A percentile compares a stretch with the other conserved stretches of the same genome.
Conservation (phyloP, 306 rosid genomes). For the Casuarina equisetifolia region DNA sequence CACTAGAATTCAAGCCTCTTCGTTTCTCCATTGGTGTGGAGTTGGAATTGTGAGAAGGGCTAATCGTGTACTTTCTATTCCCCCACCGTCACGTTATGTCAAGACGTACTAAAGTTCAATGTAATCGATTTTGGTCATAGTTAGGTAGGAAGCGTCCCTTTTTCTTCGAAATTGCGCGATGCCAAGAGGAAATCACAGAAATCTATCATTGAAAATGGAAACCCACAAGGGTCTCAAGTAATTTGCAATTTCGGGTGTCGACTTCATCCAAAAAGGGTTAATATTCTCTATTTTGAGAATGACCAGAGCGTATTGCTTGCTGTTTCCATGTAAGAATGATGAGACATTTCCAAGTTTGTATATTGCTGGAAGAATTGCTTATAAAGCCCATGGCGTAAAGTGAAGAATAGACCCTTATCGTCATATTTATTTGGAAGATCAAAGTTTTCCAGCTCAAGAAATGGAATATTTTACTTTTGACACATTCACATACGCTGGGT, state of each 20-base stretch:
- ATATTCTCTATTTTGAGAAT: slow-evolving; percentile 17
- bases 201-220: slow-evolving; percentile 23
- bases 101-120: slow-evolving; percentile 1
- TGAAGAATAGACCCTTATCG: slow-evolving; percentile 25
- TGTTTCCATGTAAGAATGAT: slow-evolving; percentile 43
- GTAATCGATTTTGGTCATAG: slow-evolving; percentile 3
- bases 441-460: slow-evolving; percentile 35
- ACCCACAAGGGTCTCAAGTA: slow-evolving; percentile 12
- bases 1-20: no score
- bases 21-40: no score
- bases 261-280: slow-evolving; percentile 23
- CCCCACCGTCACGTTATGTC: neutral
- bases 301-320: neutral
- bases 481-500: slow-evolving; percentile 17
- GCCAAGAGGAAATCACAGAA: slow-evolving; percentile 19
- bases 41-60: no score
- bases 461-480: slow-evolving; percentile 39
- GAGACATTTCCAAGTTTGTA: slow-evolving; percentile 43
- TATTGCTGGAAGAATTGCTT: slow-evolving; percentile 34
- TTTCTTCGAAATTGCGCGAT: slow-evolving; percentile 8
- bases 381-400: slow-evolving; percentile 28
- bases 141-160: slow-evolving; percentile 11
- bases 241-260: slow-evolving; percentile 7
- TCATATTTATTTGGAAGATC: slow-evolving; percentile 28
- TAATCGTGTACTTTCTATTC: no score